Base-by-base conservation (phyloP, 2,329 filamentous ascomycete species). In the Colletotrichum neosansevieriae region DNA sequence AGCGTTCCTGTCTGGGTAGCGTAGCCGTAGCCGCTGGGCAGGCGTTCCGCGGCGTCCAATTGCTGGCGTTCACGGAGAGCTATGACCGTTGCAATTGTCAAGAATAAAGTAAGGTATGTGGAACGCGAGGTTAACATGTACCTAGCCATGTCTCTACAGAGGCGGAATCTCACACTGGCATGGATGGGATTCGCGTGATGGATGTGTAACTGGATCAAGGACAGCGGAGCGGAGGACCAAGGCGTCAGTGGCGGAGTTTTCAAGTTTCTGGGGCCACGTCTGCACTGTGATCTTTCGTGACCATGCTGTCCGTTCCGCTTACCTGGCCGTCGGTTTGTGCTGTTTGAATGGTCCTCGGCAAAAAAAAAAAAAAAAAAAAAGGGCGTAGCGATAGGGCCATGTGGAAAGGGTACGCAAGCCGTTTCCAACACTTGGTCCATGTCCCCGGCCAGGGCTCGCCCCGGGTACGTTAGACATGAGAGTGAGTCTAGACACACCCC, bases 1-100 rank as follows among this genome's bases (percentile, higher is more conserved):
- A 66, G 21, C 32, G 17, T 38, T 61, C 32, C 42, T 45, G 42
- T n/a, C 36, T 57, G 64, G 51, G 42, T 57, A 58, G 49, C 49
- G 47, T 56, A 56, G 49, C 49, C 57, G 61, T 58, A 45, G 40
- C 61, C 44, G 63, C 40, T 17, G 42, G 45, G n/a, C 13, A 21
- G 34, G 24, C 24, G 58, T 15, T 7, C 36, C 19, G 38, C 19
- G 19, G 5, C 24, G 21, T 44, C 58, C 47, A 42, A 53, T 44
- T 53, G 24, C 21, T 51, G 47, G 34, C 58, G 15, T 19, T 10
- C 21, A 21, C 36, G 17, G 58, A 19, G 21, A 53, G 58, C 58
- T 51, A 44, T 65, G 21, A 21, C 21, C 3, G 21, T 3, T 21
- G 21, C 21, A 3, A 3, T 49, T 63, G 24, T 53, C 17, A 60